Conservation (phyloP, 2,329 filamentous ascomycete species). For the Aureobasidium pullulans region DNA sequence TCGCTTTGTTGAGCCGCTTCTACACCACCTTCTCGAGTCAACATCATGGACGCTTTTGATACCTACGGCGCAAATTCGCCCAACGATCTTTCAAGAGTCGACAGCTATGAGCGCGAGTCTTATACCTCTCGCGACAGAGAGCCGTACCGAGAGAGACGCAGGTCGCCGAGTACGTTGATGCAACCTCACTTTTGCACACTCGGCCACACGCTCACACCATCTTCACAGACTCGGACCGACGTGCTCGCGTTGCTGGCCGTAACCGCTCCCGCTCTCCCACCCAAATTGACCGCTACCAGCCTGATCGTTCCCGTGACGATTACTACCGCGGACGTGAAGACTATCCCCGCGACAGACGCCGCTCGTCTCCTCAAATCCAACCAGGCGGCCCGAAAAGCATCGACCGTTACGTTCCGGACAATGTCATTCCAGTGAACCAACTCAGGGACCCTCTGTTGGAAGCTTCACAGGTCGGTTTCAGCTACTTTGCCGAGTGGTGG, state of each 20-base stretch:
- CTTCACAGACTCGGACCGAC: slow-evolving; percentile 1
- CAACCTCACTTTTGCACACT: not conserved
- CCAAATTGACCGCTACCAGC: slow-evolving; percentile 70
- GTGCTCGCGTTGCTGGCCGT: slow-evolving; percentile 35
- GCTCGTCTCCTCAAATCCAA: slow-evolving; percentile 41
- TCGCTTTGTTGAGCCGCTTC: not conserved
- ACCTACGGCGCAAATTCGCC: slow-evolving; percentile 6
- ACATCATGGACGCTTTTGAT: slow-evolving; percentile 10
- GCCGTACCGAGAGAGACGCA: slow-evolving; percentile 22
- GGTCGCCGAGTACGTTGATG: slow-evolving; percentile 5
- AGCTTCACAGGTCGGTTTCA: slow-evolving; percentile 76
- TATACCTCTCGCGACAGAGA: slow-evolving; percentile 14
- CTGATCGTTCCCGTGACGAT: slow-evolving; percentile 62
- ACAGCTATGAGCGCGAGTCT: slow-evolving; percentile 12
- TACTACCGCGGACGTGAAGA: slow-evolving; percentile 58
- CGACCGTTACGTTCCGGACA: slow-evolving; percentile 76
- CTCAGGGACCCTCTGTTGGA: slow-evolving; percentile 65
- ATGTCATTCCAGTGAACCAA: slow-evolving; percentile 57
- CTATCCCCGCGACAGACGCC: slow-evolving; percentile 53
- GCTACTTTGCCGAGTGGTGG: slow-evolving; percentile 84
- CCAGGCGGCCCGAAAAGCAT: slow-evolving; percentile 43
- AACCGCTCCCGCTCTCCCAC: slow-evolving; percentile 68
- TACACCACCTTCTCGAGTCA: not conserved
- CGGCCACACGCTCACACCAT: not conserved
- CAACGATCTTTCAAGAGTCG: slow-evolving; percentile 7